Base-by-base conservation (phyloP, 768 basidiomycete species). In the Collybia sp. region DNA sequence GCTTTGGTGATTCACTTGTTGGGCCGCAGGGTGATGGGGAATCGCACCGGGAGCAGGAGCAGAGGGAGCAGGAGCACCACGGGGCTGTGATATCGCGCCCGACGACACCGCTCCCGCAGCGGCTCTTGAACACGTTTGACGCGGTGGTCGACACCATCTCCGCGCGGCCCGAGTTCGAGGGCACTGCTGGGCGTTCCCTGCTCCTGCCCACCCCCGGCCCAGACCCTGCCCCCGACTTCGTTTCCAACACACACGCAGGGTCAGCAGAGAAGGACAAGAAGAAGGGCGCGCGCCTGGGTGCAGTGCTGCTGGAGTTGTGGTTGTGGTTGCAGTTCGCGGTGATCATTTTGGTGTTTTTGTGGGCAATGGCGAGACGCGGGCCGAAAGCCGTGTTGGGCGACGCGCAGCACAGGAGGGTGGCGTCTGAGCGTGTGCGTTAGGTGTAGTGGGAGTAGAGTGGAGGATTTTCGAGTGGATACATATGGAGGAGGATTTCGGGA, bases 241-340 rank as follows among this genome's bases (percentile, higher is more conserved):
- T n/a, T n/a, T n/a, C n/a, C 3, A 8, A 25, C 25, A 25, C 25
- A 25, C 25, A 25, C 25, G 25, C 25, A 25, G 25, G 10, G 44
- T n/a, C n/a, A n/a, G n/a, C 43, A 12, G 48, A 54, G 25, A 46
- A 49, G 16, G 51, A 46, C 11, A 50, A 55, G 17, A 52, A 51
- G 47, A 59, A 51, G 49, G 55, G 55, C 31, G 54, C 31, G 32
- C 52, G 57, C 42, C 47, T 68, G n/a, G 66, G 60, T 6, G 59
- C 60, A 34, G 64, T 85, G 41, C 60, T 90, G 52, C 55, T 92
- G 41, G 85, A 89, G 65, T 59, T 87, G 16, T 92, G 90, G 90
- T 62, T 92, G 51, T 89, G 88, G 87, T 60, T 90, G 48, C 90
- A 93, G 62, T 90, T 92, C 57, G 69, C 62, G 6, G 71, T 90